A percentile compares a stretch with the other conserved stretches of the same genome.
These are phyloP conservation scores for Solanum bulbocastanum DNA, from an alignment of 257 asterid genomes.

Conservation along the genomic window DNA sequence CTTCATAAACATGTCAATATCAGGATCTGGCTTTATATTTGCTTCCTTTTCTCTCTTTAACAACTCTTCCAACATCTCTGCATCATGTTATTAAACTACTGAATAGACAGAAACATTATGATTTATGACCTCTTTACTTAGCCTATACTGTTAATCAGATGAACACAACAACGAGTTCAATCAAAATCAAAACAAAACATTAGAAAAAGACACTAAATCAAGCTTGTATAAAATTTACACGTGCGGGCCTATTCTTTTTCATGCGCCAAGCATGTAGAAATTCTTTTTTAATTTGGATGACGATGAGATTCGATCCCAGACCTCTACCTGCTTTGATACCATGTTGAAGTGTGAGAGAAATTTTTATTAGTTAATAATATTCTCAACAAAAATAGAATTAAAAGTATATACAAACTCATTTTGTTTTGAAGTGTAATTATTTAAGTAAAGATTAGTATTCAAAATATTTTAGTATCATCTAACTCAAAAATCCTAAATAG, in stretches of 20 bases:
- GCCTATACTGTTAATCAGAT: not conserved
- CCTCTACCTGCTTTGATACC: not conserved
- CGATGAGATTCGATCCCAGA: not conserved
- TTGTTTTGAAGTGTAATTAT: not conserved
- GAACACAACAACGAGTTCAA: not conserved
- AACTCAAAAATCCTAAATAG: not conserved
- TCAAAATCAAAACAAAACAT: not conserved
- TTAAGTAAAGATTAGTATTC: not conserved
- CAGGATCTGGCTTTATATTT: constrained; percentile 75
- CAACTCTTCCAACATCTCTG: constrained; percentile 68
- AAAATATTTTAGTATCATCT: not conserved
- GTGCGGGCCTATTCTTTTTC: too few species aligned
- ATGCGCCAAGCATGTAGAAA: not conserved
- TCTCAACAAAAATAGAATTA: too few species aligned
- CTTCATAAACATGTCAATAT: constrained; percentile 84
- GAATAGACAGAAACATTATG: not conserved
- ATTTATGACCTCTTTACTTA: not conserved
- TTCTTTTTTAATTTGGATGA: not conserved
- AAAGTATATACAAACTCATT: not conserved
- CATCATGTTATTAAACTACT: not conserved
- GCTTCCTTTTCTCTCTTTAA: constrained; percentile 83
- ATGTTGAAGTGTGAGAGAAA: not conserved
- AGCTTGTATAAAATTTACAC: not conserved
- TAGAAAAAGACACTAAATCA: not conserved
- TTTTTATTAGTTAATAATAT: too few species aligned